Evolutionary conservation across 176 grass and related monocot species (phyloP), one percentile per base, ranked within the genome.

Genomic region (Juncus effusus): DNA sequence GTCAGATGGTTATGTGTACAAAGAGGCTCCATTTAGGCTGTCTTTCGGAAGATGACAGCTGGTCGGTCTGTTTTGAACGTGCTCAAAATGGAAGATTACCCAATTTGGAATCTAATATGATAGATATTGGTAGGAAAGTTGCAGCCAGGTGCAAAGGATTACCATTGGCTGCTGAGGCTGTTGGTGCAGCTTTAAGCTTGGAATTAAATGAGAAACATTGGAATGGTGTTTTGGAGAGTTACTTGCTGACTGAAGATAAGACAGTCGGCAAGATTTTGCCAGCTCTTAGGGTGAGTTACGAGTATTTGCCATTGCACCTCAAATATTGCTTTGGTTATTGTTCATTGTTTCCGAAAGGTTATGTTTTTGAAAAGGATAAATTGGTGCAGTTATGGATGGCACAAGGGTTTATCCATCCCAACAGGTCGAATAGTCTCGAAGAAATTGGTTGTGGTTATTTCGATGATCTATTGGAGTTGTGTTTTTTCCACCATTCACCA

Each of bases 131-230:
- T 42, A 61, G 41, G 40, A 67, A 35, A 45, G 67, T 85, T 13
- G 73, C 36, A 0, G 54, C 16, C 3, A 85, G 72, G 62, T 77
- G 78, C 14, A 66, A 42, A 15, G 83, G 83, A 8, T 69, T 85
- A 53, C 83, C 83, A 64, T 64, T 81, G 60, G 83, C 83, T 6
- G 83, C 67, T 8, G 76, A 73, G 83, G 78, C 76, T 14, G 51
- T 71, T 12, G 83, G 83, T 47, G 74, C 74, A 4, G 56, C 60
- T 11, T 51, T 85, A 6, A 65, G 65, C 5, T 58, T 3, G 1
- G 50, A 55, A 49, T n/a, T 41, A 6, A 45, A 12, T 28, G 74
- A 72, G 39, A 47, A 69, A 59, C 37, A 75, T 37, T 83, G 80
- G 80, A 64, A 50, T 10, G 64, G 72, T 42, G 15, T 83, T 15